Evolutionary conservation across 2,329 filamentous ascomycete genomes (phyloP).

Genomic region (Fusarium avenaceum): DNA sequence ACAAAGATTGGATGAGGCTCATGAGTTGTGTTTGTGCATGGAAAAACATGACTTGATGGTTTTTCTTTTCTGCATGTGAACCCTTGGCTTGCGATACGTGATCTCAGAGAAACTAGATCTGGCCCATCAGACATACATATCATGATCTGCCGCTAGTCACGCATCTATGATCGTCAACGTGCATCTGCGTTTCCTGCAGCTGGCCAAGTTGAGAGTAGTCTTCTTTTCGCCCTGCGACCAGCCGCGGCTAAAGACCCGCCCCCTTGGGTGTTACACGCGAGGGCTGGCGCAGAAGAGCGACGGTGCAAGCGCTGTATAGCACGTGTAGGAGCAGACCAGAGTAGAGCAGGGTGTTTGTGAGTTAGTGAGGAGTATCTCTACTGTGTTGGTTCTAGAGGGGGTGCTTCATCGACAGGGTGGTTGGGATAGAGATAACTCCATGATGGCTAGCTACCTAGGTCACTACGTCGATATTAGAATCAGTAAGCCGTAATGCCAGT

Average conservation of each 20-base stretch:
- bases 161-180: conserved; percentile 23
- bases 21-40: not conserved
- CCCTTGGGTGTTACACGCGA: conserved; percentile 42
- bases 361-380: not conserved
- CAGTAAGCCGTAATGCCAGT: not conserved
- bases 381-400: conserved; percentile 27
- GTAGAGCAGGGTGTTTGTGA: not conserved
- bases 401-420: conserved; percentile 27
- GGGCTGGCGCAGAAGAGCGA: not conserved
- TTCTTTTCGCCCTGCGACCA: conserved; percentile 24
- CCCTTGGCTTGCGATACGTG: conserved; percentile 18
- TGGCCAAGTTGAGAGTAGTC: conserved; percentile 32
- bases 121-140: conserved; percentile 12
- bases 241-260: conserved; percentile 36
- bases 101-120: conserved; percentile 10
- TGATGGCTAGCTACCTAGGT: not conserved
- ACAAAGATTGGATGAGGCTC: conserved; percentile 3
- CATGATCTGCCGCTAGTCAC: conserved; percentile 29
- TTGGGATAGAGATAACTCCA: conserved; percentile 15
- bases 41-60: not conserved
- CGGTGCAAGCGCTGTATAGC: conserved; percentile 19
- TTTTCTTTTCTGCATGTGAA: not conserved
- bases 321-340: not conserved
- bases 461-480: not conserved
- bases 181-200: conserved; percentile 21